Conservation (phyloP, 139 green algal genomes). For the Dunaliella sp. region DNA sequence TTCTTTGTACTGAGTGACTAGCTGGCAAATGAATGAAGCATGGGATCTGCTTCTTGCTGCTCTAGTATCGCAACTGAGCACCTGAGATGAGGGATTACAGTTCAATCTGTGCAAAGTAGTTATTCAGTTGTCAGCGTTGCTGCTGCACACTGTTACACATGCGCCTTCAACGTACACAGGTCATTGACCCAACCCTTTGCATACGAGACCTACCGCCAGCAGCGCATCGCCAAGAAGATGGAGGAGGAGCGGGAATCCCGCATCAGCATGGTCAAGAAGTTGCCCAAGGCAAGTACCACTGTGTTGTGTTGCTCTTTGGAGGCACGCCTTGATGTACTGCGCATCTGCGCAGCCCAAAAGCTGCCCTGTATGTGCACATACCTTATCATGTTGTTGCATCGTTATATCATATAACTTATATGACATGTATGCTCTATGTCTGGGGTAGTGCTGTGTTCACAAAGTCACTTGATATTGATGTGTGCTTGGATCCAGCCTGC, state of each 20-base stretch:
- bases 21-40: no score
- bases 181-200: constrained; percentile 78
- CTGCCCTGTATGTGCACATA: no score
- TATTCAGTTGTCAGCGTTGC: no score
- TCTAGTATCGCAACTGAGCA: no score
- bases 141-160: no score
- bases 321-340: no score
- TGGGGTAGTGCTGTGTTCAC: not conserved
- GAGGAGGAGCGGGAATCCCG: constrained; percentile 81
- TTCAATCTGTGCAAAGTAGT: no score
- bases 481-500: no score
- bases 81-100: no score
- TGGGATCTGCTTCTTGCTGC: no score
- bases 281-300: constrained; percentile 70
- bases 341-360: no score
- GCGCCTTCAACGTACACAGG: not conserved
- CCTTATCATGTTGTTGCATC: not conserved
- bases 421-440: not conserved
- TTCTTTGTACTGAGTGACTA: no score
- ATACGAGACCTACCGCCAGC: constrained; percentile 85
- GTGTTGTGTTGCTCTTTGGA: not conserved
- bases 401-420: not conserved
- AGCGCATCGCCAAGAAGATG: constrained; percentile 81
- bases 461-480: not conserved
- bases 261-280: constrained; percentile 79